phyloP scores from a whole-genome alignment of 1,284 basidiomycete species.

The Leccinum angustisporum region DNA sequence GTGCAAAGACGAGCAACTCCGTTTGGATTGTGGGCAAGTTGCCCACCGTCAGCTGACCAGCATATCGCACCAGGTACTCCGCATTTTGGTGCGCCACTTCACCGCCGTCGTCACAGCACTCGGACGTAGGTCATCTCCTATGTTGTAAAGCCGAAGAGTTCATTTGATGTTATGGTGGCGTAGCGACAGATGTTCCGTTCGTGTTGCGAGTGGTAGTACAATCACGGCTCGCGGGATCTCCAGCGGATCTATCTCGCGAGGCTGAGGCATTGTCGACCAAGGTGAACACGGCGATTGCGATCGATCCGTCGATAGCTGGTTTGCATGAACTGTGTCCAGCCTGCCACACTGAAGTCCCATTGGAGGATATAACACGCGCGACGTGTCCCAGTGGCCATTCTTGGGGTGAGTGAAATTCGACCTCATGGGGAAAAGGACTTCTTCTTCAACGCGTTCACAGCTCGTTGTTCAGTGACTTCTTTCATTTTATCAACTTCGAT shows the following conservation, averaged over 20 bases:
- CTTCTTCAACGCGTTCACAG: conserved; percentile 38
- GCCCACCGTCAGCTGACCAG: conserved; percentile 48
- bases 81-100: conserved; percentile 59
- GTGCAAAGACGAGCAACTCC: conserved; percentile 40
- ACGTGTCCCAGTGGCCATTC: conserved; percentile 64
- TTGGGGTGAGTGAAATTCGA: conserved; percentile 50
- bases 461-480: conserved; percentile 69
- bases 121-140: conserved; percentile 41
- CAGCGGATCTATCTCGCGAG: conserved; percentile 50
- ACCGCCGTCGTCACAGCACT: conserved; percentile 44
- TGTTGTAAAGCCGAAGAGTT: conserved; percentile 11
- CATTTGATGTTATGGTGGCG: conserved; percentile 12
- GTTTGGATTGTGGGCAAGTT: conserved; percentile 46
- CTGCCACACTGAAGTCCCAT: conserved; percentile 55
- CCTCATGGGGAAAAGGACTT: conserved; percentile 24
- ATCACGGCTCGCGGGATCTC: conserved; percentile 48
- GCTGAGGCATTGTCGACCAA: conserved; percentile 45
- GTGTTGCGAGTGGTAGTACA: conserved; percentile 55
- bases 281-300: conserved; percentile 37
- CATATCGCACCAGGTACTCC: conserved; percentile 55
- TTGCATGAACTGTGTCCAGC: conserved; percentile 68
- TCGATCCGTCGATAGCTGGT: conserved; percentile 33
- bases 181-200: conserved; percentile 60
- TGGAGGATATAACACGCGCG: conserved; percentile 57
- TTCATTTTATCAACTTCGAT: conserved; percentile 66